phyloP scores from a whole-genome alignment of 805 yeast genomes.

The Saturnispora saitoi region DNA sequence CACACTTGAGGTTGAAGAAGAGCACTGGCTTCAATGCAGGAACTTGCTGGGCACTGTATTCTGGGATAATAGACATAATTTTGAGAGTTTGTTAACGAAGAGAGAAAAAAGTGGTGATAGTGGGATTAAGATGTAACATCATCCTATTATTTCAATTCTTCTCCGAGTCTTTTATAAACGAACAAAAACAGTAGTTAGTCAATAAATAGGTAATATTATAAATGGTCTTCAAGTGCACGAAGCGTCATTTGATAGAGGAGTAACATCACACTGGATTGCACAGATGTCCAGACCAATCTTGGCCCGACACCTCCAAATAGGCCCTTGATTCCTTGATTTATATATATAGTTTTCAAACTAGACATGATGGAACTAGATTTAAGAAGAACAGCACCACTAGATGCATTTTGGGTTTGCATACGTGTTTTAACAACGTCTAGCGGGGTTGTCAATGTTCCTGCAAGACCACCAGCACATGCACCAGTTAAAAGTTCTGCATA shows the following conservation, averaged over 20 bases:
- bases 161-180: neutral
- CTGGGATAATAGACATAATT: constrained; percentile 14
- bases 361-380: constrained; percentile 39
- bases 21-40: constrained; percentile 31
- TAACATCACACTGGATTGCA: constrained; percentile 92
- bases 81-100: neutral
- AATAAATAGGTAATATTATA: constrained; percentile 3
- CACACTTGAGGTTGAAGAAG: constrained; percentile 29
- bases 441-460: constrained; percentile 86
- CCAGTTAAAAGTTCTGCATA: constrained; percentile 73
- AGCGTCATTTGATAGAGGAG: constrained; percentile 75
- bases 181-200: neutral
- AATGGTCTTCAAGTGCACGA: constrained; percentile 33
- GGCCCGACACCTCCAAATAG: constrained; percentile 95
- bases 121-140: neutral
- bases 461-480: constrained; percentile 91
- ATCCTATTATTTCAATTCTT: neutral
- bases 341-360: constrained; percentile 50
- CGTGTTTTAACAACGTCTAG: constrained; percentile 88
- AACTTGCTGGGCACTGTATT: constrained; percentile 17
- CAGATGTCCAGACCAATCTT: constrained; percentile 89
- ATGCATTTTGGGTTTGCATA: constrained; percentile 68
- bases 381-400: constrained; percentile 18
- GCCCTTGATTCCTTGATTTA: constrained; percentile 68
- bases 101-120: neutral